A percentile compares a stretch with the other conserved stretches of the same genome.
These are phyloP conservation scores for Elsinoe ampelina DNA, from an alignment of 2,329 filamentous ascomycete genomes.

Conservation along the genomic window DNA sequence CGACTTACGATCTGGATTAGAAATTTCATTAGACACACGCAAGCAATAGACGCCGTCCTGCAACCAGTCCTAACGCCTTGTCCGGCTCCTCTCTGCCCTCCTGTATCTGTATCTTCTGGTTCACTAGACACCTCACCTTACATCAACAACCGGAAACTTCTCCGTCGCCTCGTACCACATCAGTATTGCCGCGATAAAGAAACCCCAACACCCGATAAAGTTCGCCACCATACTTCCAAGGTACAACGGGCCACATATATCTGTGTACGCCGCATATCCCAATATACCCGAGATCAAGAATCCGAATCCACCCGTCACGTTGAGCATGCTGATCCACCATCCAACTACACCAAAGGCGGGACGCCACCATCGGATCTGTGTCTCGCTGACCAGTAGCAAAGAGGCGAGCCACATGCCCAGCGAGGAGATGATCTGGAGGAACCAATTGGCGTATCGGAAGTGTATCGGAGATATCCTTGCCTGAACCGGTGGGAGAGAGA, in stretches of 20 bases:
- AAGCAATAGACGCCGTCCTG: not conserved
- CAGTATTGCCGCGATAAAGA: conserved; percentile 13
- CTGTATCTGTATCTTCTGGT: not conserved
- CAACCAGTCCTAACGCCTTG: not conserved
- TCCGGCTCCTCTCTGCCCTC: not conserved
- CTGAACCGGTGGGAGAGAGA: conserved; percentile 48
- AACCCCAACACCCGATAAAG: conserved; percentile 13
- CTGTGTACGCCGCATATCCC: conserved; percentile 3
- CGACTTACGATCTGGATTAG: not conserved
- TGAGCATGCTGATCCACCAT: conserved; percentile 60
- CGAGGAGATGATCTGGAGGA: conserved; percentile 53
- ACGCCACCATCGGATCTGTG: conserved; percentile 52
- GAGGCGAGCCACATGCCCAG: conserved; percentile 50
- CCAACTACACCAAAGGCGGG: conserved; percentile 49
- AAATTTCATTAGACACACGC: not conserved
- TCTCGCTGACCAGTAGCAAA: conserved; percentile 55
- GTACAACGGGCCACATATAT: not conserved
- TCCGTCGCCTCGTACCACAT: conserved; percentile 16
- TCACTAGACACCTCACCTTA: not conserved
- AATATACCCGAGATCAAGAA: conserved; percentile 14
- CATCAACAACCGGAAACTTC: conserved; percentile 14
- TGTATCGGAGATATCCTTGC: conserved; percentile 39
- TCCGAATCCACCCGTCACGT: conserved; percentile 46
- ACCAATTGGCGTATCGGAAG: conserved; percentile 50
- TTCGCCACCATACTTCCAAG: conserved; percentile 9